Conservation (phyloP, 2,329 filamentous ascomycete genomes). For the Cercospora nicotianae region DNA sequence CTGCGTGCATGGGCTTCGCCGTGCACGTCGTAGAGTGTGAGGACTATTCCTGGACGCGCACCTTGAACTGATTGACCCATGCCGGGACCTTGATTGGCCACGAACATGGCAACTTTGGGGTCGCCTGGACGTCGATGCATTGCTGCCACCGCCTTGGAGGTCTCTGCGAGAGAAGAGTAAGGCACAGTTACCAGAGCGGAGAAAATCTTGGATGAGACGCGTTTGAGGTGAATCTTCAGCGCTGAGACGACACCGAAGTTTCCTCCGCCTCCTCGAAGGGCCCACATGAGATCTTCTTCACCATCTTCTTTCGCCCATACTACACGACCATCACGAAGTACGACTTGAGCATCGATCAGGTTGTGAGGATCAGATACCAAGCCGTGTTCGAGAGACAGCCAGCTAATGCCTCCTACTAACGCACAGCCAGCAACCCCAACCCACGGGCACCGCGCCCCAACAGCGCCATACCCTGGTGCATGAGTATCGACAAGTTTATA, state of each 20-base stretch:
- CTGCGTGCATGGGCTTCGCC: constrained; percentile 37
- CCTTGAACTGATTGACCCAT: constrained; percentile 29
- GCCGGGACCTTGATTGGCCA: constrained; percentile 32
- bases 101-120: constrained; percentile 36
- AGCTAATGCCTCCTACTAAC: constrained; percentile 43
- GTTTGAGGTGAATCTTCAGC: constrained; percentile 34
- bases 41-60: constrained; percentile 26
- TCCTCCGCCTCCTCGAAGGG: constrained; percentile 44
- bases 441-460: constrained; percentile 41
- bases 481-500: constrained; percentile 40
- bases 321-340: constrained; percentile 41
- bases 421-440: constrained; percentile 45
- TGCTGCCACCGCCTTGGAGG: constrained; percentile 30
- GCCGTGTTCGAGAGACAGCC: constrained; percentile 43
- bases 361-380: constrained; percentile 44
- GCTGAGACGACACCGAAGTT: constrained; percentile 38
- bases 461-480: constrained; percentile 41
- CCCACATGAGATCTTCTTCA: constrained; percentile 46
- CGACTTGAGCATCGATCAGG: constrained; percentile 44
- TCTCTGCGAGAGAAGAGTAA: constrained; percentile 25
- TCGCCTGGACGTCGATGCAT: constrained; percentile 31
- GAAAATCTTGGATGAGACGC: constrained; percentile 34
- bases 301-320: constrained; percentile 40
- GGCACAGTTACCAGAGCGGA: constrained; percentile 28
- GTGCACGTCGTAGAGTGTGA: constrained; percentile 37